Evolutionary conservation across 176 grass and related monocot species (phyloP), one percentile per base, ranked within the genome.

Genomic region (Carex littledalei): DNA sequence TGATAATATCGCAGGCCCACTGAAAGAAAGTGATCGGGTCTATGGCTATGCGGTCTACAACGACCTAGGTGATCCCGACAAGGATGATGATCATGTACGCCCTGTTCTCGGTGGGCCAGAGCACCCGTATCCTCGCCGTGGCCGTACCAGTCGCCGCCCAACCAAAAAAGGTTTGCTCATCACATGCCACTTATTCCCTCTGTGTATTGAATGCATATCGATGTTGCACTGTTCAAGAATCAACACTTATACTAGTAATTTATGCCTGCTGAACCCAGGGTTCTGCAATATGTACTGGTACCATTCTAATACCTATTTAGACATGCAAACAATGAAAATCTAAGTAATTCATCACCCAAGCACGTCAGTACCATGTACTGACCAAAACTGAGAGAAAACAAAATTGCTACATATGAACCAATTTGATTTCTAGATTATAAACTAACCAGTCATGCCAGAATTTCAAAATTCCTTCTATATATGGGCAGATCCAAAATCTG

Each of bases 401-500:
- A 39, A 39, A 39, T 39, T 39, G 4, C 35, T 39, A 39, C 35
- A 39, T 5, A 22, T 18, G 2, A 5, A 10, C 11, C 22, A 65
- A 65, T 0, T 65, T 24, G 3, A 50, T 74, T 34, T 45, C 22
- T 7, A 78, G 13, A 16, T 78, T 65, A 18, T 31, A 43, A 43
- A 37, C 24, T 84, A 77, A 54, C 0, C 18, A 47, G 2, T 58
- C 14, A 53, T 20, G 2, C 53, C 84, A 35, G 84, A 67, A 80
- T 84, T 64, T 63, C 45, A n/a, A 58, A 13, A 47, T 39, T 5
- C 55, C 24, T 79, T 10, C 65, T 21, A 55, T 82, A 72, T 70
- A 62, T 2, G 24, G 20, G 34, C 92, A 94, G 92, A 98, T 76
- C 89, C 84, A 54, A 87, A 91, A 2, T 76, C 87, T 3, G 95